Conservation (phyloP, 495 filamentous ascomycete genomes). For the Beverwykella pulmonaria region DNA sequence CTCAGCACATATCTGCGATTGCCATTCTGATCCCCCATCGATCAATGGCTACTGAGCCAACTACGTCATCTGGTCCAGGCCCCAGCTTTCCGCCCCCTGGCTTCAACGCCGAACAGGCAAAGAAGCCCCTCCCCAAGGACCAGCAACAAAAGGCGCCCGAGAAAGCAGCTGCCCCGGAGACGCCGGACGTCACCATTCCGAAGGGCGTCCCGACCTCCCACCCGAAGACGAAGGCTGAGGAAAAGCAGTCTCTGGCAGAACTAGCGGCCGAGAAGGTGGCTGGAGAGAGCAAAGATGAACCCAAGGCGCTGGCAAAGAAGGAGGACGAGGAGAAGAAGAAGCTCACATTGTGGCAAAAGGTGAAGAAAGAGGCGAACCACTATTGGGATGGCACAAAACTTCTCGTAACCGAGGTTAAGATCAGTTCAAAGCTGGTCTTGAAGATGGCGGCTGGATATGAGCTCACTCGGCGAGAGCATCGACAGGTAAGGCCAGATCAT, state of each 20-base stretch:
- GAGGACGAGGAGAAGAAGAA: constrained; percentile 85
- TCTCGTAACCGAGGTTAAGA: constrained; percentile 86
- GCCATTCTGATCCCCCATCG: constrained; percentile 46
- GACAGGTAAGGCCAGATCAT: constrained; percentile 61
- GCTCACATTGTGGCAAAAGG: constrained; percentile 83
- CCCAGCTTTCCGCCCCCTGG: constrained; percentile 76
- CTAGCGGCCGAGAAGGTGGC: constrained; percentile 52
- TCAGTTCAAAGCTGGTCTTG: constrained; percentile 84
- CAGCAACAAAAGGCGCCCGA: constrained; percentile 47
- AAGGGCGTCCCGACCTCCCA: constrained; percentile 48
- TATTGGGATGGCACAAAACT: constrained; percentile 99
- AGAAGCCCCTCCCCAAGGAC: constrained; percentile 73
- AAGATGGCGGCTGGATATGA: constrained; percentile 99
- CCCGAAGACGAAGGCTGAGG: constrained; percentile 51
- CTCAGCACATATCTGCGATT: constrained; percentile 44
- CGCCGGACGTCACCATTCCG: constrained; percentile 39
- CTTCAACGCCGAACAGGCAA: constrained; percentile 88
- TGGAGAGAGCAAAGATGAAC: constrained; percentile 50
- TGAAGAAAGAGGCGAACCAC: constrained; percentile 88
- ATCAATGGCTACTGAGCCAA: constrained; percentile 65
- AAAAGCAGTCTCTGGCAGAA: constrained; percentile 51
- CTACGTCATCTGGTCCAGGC: constrained; percentile 53
- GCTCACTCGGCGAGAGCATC: constrained; percentile 86
- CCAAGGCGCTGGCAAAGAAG: constrained; percentile 58
- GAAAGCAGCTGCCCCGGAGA: constrained; percentile 41